These are phyloP conservation scores for Spathaspora jeffriesii DNA, from an alignment of 1,139 yeast genomes.

Conservation along the genomic window DNA sequence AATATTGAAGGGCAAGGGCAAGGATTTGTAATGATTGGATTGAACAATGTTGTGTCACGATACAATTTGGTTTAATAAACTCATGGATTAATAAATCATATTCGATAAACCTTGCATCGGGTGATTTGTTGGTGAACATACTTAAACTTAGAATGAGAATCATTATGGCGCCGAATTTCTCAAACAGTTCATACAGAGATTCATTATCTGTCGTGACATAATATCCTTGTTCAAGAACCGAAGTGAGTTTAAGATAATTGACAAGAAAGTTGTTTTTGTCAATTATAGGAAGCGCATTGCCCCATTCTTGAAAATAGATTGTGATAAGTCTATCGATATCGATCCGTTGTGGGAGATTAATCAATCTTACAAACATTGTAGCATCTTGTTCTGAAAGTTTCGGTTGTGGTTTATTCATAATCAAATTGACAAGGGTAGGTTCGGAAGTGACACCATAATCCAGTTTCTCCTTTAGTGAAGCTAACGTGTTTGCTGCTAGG, in stretches of 20 bases:
- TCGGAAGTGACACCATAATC: slow-evolving; percentile 12
- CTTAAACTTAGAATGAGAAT: slow-evolving; percentile 61
- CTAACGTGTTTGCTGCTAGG: slow-evolving; percentile 67
- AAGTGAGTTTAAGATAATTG: slow-evolving; percentile 51
- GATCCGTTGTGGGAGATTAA: slow-evolving; percentile 54
- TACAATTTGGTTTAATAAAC: slow-evolving; percentile 52
- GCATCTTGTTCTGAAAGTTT: slow-evolving; percentile 37
- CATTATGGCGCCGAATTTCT: slow-evolving; percentile 62
- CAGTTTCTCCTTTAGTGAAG: slow-evolving; percentile 56
- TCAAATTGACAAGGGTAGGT: slow-evolving; percentile 18
- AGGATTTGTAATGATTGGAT: slow-evolving; percentile 72
- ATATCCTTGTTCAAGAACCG: slow-evolving; percentile 33
- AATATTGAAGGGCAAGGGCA: slow-evolving; percentile 68
- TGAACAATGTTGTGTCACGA: slow-evolving; percentile 57
- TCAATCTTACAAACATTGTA: slow-evolving; percentile 39
- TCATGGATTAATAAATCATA: slow-evolving; percentile 55
- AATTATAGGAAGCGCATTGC: slow-evolving; percentile 64
- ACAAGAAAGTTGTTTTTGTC: slow-evolving; percentile 65
- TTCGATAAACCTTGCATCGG: slow-evolving; percentile 28
- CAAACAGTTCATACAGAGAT: slow-evolving; percentile 36
- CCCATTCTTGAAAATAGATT: slow-evolving; percentile 79
- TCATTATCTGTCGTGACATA: slow-evolving; percentile 2
- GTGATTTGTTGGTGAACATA: slow-evolving; percentile 41
- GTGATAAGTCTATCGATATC: slow-evolving; percentile 60
- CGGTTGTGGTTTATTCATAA: slow-evolving; percentile 24